Conservation (phyloP, 1,284 basidiomycete genomes). For the Schizopora paradoxa region DNA sequence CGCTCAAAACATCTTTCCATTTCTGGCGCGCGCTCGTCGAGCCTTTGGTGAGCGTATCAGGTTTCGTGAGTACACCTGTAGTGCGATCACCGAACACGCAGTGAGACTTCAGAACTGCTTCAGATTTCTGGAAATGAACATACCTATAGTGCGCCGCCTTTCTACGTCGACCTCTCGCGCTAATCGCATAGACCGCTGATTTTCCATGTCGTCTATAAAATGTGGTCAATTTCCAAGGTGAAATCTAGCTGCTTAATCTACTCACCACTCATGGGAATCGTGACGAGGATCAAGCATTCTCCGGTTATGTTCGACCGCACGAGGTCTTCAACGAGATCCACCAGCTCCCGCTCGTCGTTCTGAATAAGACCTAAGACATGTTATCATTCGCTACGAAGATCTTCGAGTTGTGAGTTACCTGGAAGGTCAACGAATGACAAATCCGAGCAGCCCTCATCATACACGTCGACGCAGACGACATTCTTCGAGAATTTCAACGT, state of each 20-base stretch:
- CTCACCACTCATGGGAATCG: slow-evolving; percentile 57
- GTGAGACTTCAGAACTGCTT: too few species aligned
- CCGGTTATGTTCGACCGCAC: slow-evolving; percentile 41
- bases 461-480: slow-evolving; percentile 27
- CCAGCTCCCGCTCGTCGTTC: slow-evolving; percentile 38
- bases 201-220: slow-evolving; percentile 56
- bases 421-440: slow-evolving; percentile 52
- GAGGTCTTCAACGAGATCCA: slow-evolving; percentile 42
- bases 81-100: not conserved
- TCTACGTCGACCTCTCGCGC: slow-evolving; percentile 47
- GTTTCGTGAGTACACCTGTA: slow-evolving; percentile 61
- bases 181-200: slow-evolving; percentile 50
- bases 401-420: slow-evolving; percentile 25
- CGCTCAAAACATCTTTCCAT: slow-evolving; percentile 55
- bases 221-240: not conserved
- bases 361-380: slow-evolving; percentile 46
- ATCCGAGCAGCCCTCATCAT: slow-evolving; percentile 37
- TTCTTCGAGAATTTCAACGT: slow-evolving; percentile 25
- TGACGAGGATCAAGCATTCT: slow-evolving; percentile 52
- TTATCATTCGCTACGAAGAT: not conserved
- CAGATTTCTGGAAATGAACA: not conserved
- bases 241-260: not conserved
- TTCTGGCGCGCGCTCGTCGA: slow-evolving; percentile 35
- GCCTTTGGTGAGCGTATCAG: slow-evolving; percentile 46
- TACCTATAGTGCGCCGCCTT: slow-evolving; percentile 57